Percentiles rank a stretch among this genome's conserved stretches.
These are phyloP conservation scores for Aspergillus nidulans DNA, from an alignment of 495 filamentous ascomycete genomes.

Conservation along the genomic window DNA sequence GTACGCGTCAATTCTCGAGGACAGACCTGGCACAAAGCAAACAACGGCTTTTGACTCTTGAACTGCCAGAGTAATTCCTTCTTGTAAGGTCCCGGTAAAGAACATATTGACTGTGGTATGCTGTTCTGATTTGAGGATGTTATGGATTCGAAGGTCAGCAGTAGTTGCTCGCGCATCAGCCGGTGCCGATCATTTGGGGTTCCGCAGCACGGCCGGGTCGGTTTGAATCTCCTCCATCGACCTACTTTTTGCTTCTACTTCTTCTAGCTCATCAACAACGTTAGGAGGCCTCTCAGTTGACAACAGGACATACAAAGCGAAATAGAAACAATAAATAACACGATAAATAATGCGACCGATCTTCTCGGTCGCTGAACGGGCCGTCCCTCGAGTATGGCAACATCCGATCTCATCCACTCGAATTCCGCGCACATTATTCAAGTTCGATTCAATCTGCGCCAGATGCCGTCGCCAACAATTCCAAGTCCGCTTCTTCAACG, in stretches of 20 bases:
- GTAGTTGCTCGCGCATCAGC: background rate
- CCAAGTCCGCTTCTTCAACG: conserved; percentile 29
- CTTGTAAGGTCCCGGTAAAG: conserved; percentile 70
- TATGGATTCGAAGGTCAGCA: background rate
- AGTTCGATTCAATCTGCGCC: conserved; percentile 33
- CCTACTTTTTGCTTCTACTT: background rate
- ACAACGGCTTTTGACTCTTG: conserved; percentile 59
- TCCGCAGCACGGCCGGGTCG: background rate
- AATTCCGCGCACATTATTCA: conserved; percentile 18
- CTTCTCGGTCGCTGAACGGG: conserved; percentile 27
- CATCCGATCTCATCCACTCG: conserved; percentile 16
- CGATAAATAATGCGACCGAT: conserved; percentile 29
- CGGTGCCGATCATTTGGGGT: background rate
- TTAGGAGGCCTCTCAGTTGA: background rate
- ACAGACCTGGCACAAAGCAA: conserved; percentile 65
- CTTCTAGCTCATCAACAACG: background rate
- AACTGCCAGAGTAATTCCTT: conserved; percentile 71
- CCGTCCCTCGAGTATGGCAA: conserved; percentile 23
- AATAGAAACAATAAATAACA: background rate
- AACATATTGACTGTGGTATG: conserved; percentile 52
- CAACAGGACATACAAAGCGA: background rate
- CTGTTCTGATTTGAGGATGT: conserved; percentile 9
- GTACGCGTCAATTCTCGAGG: background rate
- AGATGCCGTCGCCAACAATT: conserved; percentile 38
- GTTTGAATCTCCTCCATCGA: background rate